Conservation (phyloP, 1,284 basidiomycete species). For the Sanghuangporus baumii region DNA sequence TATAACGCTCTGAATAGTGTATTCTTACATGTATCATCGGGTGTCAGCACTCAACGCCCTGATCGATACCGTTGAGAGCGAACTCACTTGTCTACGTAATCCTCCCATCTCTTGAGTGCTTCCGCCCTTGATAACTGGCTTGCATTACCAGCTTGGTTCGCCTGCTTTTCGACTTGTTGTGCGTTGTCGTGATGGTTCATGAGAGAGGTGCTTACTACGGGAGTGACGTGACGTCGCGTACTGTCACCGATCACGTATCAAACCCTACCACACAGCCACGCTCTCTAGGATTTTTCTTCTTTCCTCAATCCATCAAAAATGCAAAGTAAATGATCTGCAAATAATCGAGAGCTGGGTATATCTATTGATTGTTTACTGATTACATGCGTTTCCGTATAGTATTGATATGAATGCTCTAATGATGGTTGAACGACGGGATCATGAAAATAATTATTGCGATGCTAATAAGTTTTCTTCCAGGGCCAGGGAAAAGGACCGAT, state of each 20-base stretch:
- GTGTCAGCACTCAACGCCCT: neutral
- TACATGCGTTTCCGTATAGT: neutral
- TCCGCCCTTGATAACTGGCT: slow-evolving; percentile 11
- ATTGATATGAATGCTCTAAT: neutral
- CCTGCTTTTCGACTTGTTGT: neutral
- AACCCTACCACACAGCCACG: neutral
- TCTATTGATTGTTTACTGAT: neutral
- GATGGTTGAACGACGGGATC: neutral
- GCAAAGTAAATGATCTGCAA: neutral
- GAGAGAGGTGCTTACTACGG: neutral
- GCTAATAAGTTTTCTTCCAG: neutral
- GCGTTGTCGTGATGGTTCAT: neutral
- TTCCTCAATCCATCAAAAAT: neutral
- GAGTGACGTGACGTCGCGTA: slow-evolving; percentile 1
- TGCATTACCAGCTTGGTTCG: neutral
- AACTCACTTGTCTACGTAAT: slow-evolving; percentile 51
- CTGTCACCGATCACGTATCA: neutral
- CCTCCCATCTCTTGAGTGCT: slow-evolving; percentile 26
- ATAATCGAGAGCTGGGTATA: neutral
- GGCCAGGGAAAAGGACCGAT: neutral
- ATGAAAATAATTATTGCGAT: neutral
- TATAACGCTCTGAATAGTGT: slow-evolving; percentile 80
- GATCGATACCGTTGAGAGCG: neutral
- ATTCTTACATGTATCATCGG: slow-evolving; percentile 43
- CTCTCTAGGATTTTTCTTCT: neutral